These are phyloP conservation scores for Biscutella auriculata DNA, from an alignment of 441 rosid genomes.

Conservation along the genomic window DNA sequence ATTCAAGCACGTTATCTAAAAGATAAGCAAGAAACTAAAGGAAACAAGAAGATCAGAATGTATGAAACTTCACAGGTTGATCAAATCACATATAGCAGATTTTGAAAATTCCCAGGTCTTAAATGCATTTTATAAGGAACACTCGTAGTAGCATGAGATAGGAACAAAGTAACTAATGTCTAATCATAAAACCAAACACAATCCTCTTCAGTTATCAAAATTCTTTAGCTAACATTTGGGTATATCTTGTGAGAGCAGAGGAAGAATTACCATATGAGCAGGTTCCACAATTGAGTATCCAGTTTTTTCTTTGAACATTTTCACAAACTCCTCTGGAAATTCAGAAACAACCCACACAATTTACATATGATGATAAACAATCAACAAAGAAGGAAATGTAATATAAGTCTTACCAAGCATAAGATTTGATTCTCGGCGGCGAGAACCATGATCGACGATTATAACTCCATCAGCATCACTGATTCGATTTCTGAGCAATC, in stretches of 20 bases:
- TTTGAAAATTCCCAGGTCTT: too few relatives aligned
- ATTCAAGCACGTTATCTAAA: too few relatives aligned
- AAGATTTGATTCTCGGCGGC: conserved; percentile 73
- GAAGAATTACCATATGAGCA: conserved; percentile 71
- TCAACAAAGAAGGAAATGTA: background rate
- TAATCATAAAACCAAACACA: too few relatives aligned
- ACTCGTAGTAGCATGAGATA: too few relatives aligned
- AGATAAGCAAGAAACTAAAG: too few relatives aligned
- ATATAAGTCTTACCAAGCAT: conserved; percentile 53
- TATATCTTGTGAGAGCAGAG: background rate
- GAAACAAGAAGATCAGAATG: too few relatives aligned
- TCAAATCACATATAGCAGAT: too few relatives aligned
- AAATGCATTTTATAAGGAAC: too few relatives aligned
- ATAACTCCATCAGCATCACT: conserved; percentile 59
- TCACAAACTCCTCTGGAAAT: conserved; percentile 80
- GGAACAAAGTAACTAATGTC: too few relatives aligned
- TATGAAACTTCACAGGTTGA: too few relatives aligned
- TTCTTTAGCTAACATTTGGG: too few relatives aligned
- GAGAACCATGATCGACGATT: conserved; percentile 91
- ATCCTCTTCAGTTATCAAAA: too few relatives aligned
- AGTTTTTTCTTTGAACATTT: conserved; percentile 63
- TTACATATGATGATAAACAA: background rate
- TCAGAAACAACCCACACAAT: background rate
- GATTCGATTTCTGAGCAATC: conserved; percentile 23
- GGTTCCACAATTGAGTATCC: conserved; percentile 76